These are phyloP conservation scores for Sclerotinia subarctica DNA, from an alignment of 2,329 filamentous ascomycete genomes.

Conservation along the genomic window DNA sequence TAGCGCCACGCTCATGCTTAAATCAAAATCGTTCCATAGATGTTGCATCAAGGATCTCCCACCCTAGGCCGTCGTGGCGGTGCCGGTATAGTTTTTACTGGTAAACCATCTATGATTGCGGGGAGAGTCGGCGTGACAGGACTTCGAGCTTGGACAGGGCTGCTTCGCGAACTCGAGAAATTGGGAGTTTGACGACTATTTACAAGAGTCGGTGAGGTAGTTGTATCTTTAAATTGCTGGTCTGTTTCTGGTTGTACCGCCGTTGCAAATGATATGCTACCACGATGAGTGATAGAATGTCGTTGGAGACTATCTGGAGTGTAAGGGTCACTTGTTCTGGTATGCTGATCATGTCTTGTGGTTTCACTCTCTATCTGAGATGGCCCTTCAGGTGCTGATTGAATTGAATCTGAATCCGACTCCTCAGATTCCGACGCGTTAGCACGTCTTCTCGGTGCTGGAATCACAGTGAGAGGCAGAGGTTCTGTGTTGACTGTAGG, in stretches of 20 bases:
- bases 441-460: slow-evolving; percentile 58
- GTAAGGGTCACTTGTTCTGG: slow-evolving; percentile 32
- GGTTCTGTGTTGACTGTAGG: slow-evolving; percentile 53
- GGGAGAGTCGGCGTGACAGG: slow-evolving; percentile 22
- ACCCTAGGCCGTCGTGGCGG: slow-evolving; percentile 30
- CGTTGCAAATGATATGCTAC: slow-evolving; percentile 34
- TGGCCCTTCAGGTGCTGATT: neutral
- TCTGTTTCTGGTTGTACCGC: slow-evolving; percentile 25
- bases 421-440: slow-evolving; percentile 57
- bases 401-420: slow-evolving; percentile 22
- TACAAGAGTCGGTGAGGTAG: slow-evolving; percentile 2
- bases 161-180: slow-evolving; percentile 25
- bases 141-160: slow-evolving; percentile 22
- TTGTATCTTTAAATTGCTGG: slow-evolving; percentile 5
- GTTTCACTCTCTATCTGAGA: slow-evolving; percentile 1
- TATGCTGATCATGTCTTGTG: slow-evolving; percentile 16
- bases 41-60: slow-evolving; percentile 1
- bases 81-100: slow-evolving; percentile 35
- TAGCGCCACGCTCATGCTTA: slow-evolving; percentile 22
- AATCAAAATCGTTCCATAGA: slow-evolving; percentile 14
- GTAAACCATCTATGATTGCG: slow-evolving; percentile 28
- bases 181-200: neutral
- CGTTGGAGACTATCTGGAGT: slow-evolving; percentile 30
- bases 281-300: slow-evolving; percentile 32
- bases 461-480: slow-evolving; percentile 58